phyloP scores from a whole-genome alignment of 306 rosid species.

The Senna tora region DNA sequence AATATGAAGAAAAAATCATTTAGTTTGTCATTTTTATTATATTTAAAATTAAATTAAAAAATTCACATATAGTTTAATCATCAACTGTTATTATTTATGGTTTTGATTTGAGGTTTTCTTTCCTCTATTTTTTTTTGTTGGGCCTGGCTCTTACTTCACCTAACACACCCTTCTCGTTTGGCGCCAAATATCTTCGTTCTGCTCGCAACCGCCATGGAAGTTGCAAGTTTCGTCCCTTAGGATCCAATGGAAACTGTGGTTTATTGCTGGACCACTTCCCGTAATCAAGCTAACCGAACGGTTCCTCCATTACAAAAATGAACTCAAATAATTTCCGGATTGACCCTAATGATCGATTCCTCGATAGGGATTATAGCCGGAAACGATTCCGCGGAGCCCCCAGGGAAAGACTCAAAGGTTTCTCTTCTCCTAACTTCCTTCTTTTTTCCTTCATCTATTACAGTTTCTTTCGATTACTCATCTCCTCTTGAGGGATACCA shows the following conservation, averaged over 20 bases:
- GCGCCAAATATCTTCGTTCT: conserved; percentile 40
- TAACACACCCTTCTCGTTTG: conserved; percentile 17
- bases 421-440: neutral
- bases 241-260: conserved; percentile 22
- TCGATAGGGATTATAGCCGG: neutral
- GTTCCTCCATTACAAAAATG: conserved; percentile 38
- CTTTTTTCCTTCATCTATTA: neutral
- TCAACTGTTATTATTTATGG: no score
- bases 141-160: neutral
- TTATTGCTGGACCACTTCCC: neutral
- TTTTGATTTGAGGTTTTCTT: no score
- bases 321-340: conserved; percentile 42
- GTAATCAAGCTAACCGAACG: neutral
- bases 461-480: neutral
- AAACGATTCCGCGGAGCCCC: conserved; percentile 25
- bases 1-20: no score
- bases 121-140: no score
- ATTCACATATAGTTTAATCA: no score
- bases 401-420: no score
- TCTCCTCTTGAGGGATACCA: neutral
- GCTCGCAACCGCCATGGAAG: conserved; percentile 29
- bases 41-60: no score
- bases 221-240: neutral
- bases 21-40: no score
- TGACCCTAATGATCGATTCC: conserved; percentile 28